Conservation (phyloP, 768 basidiomycete species). For the Mycena polygramma region DNA sequence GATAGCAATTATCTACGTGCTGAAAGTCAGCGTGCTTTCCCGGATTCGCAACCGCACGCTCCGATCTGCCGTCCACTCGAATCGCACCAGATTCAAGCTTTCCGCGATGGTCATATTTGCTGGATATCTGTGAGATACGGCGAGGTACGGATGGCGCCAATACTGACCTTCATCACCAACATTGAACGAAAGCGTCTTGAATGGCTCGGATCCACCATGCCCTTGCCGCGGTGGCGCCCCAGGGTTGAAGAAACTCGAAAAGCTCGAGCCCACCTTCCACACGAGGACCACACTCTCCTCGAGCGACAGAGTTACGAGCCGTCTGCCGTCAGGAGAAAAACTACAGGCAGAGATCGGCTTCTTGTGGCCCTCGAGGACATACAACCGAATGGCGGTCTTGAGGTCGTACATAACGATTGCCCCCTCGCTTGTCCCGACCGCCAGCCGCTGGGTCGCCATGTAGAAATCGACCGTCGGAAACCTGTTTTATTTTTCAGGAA, state of each 20-base stretch:
- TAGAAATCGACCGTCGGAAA: constrained; percentile 97
- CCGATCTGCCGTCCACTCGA: constrained; percentile 89
- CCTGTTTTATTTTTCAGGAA: constrained; percentile 51
- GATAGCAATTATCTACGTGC: constrained; percentile 74
- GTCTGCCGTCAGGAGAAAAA: constrained; percentile 93
- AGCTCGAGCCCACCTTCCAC: constrained; percentile 95
- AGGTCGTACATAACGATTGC: constrained; percentile 97
- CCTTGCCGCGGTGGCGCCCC: constrained; percentile 95
- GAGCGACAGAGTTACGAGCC: constrained; percentile 89
- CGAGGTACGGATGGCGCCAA: not conserved
- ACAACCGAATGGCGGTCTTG: constrained; percentile 94
- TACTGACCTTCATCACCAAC: constrained; percentile 84
- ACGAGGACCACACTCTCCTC: constrained; percentile 88
- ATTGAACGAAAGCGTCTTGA: constrained; percentile 88
- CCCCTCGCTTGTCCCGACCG: constrained; percentile 95
- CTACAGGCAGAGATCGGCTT: constrained; percentile 85
- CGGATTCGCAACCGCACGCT: constrained; percentile 88
- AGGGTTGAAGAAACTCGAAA: constrained; percentile 90
- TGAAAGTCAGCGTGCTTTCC: constrained; percentile 88
- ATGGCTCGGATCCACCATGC: constrained; percentile 84
- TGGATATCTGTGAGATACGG: too few relatives aligned
- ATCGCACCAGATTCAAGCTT: constrained; percentile 77
- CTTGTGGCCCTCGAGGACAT: constrained; percentile 94
- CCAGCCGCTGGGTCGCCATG: constrained; percentile 85
- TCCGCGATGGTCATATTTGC: constrained; percentile 63